Conservation (phyloP, 768 basidiomycete species). For the Auricularia heimuer region DNA sequence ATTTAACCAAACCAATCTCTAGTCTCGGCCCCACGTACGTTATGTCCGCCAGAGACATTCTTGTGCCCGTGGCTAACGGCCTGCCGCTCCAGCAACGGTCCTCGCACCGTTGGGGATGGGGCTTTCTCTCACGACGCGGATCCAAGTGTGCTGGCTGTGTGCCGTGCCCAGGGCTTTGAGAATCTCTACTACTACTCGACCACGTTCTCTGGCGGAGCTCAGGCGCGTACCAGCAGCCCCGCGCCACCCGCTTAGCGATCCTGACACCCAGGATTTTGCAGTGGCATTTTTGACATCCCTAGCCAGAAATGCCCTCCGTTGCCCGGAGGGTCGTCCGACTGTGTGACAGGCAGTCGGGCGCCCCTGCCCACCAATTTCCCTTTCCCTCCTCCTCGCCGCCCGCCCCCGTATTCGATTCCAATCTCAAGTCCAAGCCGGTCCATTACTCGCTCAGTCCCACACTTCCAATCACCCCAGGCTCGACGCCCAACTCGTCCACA, state of each 20-base stretch:
- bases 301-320: slow-evolving; percentile 83
- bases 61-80: neutral
- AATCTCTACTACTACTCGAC: slow-evolving; percentile 88
- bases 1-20: slow-evolving; percentile 68
- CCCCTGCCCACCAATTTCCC: slow-evolving; percentile 26
- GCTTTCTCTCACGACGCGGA: slow-evolving; percentile 65
- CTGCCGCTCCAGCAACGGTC: slow-evolving; percentile 63
- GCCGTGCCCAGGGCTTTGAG: slow-evolving; percentile 70
- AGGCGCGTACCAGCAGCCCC: slow-evolving; percentile 39
- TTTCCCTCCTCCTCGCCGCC: slow-evolving; percentile 28
- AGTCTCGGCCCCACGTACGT: slow-evolving; percentile 91
- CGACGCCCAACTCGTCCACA: slow-evolving; percentile 18
- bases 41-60: slow-evolving; percentile 9
- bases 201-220: slow-evolving; percentile 89
- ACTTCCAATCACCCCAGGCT: slow-evolving; percentile 16
- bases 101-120: slow-evolving; percentile 97
- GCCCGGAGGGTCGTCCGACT: slow-evolving; percentile 86
- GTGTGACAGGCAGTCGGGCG: slow-evolving; percentile 92
- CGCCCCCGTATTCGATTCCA: slow-evolving; percentile 22
- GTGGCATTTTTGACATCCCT: slow-evolving; percentile 95
- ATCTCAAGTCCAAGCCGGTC: slow-evolving; percentile 17
- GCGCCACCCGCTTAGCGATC: neutral
- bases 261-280: slow-evolving; percentile 19
- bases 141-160: slow-evolving; percentile 77
- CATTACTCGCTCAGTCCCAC: slow-evolving; percentile 26